These are phyloP conservation scores for Corylus heterophylla DNA, from an alignment of 306 rosid species.

Conservation along the genomic window DNA sequence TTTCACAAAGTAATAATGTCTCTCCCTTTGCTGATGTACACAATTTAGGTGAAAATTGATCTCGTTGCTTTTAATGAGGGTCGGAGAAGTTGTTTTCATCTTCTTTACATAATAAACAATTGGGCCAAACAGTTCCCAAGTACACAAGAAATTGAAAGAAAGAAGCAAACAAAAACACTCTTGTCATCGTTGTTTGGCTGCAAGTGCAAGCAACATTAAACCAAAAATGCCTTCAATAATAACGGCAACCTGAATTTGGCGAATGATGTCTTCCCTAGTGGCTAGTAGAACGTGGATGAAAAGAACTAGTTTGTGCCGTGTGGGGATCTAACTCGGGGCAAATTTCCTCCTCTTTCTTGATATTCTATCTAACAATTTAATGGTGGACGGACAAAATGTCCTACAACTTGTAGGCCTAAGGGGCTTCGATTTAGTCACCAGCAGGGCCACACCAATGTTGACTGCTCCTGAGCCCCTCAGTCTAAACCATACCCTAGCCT, in stretches of 20 bases:
- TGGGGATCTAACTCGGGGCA: slow-evolving; percentile 26
- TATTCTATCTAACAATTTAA: no score
- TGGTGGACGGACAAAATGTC: not conserved
- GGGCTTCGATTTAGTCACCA: not conserved
- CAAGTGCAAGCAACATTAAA: slow-evolving; percentile 8
- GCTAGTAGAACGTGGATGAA: not conserved
- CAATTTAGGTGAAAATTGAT: no score
- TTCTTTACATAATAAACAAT: not conserved
- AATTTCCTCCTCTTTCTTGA: slow-evolving; percentile 1
- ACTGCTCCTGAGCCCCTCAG: no score
- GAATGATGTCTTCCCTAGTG: not conserved
- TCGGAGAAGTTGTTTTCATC: not conserved
- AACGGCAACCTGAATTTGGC: slow-evolving; percentile 1
- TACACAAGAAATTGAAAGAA: not conserved
- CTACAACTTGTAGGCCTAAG: not conserved
- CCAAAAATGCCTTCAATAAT: not conserved
- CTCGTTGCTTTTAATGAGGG: no score
- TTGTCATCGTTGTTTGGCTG: slow-evolving; percentile 22
- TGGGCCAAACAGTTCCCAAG: not conserved
- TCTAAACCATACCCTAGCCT: no score
- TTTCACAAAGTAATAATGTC: not conserved
- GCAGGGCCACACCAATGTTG: not conserved
- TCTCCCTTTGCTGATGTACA: not conserved
- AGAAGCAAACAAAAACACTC: slow-evolving; percentile 2
- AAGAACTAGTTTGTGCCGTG: not conserved